Evolutionary conservation across 352 stramenopile genomes (phyloP).

Genomic region (Globisporangium irregulare): DNA sequence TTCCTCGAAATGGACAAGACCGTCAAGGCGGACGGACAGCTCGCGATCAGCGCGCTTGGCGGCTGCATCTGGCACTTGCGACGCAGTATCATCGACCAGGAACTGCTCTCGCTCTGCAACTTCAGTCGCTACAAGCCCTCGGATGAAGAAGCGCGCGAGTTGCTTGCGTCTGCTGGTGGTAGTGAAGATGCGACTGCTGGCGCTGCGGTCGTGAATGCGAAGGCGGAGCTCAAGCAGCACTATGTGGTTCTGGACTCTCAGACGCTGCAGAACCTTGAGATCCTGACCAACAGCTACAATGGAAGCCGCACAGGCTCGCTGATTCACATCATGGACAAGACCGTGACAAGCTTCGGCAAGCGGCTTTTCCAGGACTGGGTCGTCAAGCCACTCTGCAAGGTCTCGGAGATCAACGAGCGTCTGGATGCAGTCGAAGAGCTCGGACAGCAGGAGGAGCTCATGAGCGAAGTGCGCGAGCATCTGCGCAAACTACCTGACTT

Average conservation of each 20-base stretch:
- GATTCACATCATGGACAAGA: constrained; percentile 90
- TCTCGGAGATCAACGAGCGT: constrained; percentile 93
- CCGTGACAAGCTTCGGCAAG: constrained; percentile 92
- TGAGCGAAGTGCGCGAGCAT: constrained; percentile 81
- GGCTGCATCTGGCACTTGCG: constrained; percentile 81
- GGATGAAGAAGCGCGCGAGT: constrained; percentile 46
- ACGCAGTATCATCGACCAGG: constrained; percentile 81
- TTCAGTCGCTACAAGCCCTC: constrained; percentile 80
- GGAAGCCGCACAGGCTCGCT: constrained; percentile 89
- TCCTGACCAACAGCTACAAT: constrained; percentile 90
- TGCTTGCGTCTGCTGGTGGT: constrained; percentile 12
- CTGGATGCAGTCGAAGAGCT: constrained; percentile 97
- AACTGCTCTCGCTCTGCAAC: constrained; percentile 74
- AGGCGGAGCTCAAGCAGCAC: constrained; percentile 66
- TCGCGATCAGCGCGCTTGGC: constrained; percentile 67
- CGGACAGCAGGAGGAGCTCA: constrained; percentile 56
- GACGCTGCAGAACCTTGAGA: constrained; percentile 97
- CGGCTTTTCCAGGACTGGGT: constrained; percentile 97
- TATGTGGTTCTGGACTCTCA: constrained; percentile 96
- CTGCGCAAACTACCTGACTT: constrained; percentile 94
- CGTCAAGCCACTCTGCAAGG: constrained; percentile 93
- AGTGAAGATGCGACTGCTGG: neutral
- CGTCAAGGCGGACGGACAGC: constrained; percentile 49
- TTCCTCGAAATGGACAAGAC: constrained; percentile 78
- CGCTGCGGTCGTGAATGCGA: constrained; percentile 23